Evolutionary conservation across 2,329 filamentous ascomycete species (phyloP).

Genomic region (Nemania bipapillata): DNA sequence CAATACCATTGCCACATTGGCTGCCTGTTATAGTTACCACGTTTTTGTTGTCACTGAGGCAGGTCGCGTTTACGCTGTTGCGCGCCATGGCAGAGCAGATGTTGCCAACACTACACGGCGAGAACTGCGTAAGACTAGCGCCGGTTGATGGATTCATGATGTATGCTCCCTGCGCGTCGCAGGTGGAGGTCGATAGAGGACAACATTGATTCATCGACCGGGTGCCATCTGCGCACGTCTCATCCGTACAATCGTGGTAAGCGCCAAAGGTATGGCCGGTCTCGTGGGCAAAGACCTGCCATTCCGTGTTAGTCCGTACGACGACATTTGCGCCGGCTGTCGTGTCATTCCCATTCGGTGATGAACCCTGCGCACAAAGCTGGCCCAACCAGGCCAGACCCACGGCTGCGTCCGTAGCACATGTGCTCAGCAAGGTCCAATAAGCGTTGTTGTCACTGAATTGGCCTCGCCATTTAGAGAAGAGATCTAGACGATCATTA

Average conservation of each 20-base stretch:
- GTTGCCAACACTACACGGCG: constrained; percentile 88
- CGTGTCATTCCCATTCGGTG: constrained; percentile 69
- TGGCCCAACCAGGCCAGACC: constrained; percentile 94
- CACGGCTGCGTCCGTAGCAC: constrained; percentile 83
- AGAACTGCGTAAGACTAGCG: constrained; percentile 79
- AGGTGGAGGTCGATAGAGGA: constrained; percentile 73
- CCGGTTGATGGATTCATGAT: constrained; percentile 97
- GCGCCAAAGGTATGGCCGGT: constrained; percentile 94
- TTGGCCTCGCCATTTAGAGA: constrained; percentile 86
- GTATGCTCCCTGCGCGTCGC: constrained; percentile 80
- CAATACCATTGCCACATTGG: constrained; percentile 96
- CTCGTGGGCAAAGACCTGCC: constrained; percentile 97
- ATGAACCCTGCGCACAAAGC: constrained; percentile 73
- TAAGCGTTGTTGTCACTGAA: constrained; percentile 85
- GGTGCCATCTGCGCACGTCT: constrained; percentile 73
- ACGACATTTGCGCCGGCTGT: constrained; percentile 91
- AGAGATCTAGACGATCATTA: constrained; percentile 81
- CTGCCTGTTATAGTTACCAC: constrained; percentile 83
- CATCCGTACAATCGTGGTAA: constrained; percentile 85
- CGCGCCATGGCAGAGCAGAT: constrained; percentile 87
- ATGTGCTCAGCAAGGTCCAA: constrained; percentile 89
- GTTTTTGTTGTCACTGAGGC: constrained; percentile 85
- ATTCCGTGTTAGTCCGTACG: constrained; percentile 82
- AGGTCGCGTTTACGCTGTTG: constrained; percentile 78
- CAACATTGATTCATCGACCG: constrained; percentile 73